Evolutionary conservation across 805 yeast genomes (phyloP), one percentile per base, ranked within the genome.

Genomic region (Cyberlindnera subsufficiens): DNA sequence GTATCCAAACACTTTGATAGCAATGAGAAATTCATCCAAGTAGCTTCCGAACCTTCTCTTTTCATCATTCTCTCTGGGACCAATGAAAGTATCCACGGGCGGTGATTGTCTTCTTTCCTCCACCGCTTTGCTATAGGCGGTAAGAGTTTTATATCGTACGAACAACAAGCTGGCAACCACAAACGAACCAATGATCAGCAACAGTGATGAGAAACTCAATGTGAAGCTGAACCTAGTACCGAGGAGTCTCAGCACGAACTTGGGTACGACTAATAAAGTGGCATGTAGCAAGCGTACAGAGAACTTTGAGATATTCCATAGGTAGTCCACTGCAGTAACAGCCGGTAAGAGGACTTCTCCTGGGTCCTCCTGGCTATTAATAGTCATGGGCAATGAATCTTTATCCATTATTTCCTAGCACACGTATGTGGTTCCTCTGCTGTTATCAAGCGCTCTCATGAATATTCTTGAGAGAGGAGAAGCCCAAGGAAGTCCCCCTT

Each of bases 1-100:
- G 61, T 91, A 91, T 2, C 98, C 98, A 67, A 91, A 93, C 6
- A 93, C 84, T 63, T 88, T 89, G 50, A 93, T 86, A 3, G 96
- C 98, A 39, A 86, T 77, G 37, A 91, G 65, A 54, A 91, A 91
- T 59, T 90, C 95, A 60, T 91, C 96, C 40, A 91, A 66, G 56
- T 88, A 90, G 37, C 86, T 81, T 6, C 74, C 67, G 7, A 74
- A 61, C 37, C 76, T 68, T 22, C 50, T 53, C 65, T 46, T 50
- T 17, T 80, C 74, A 47, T 71, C 49, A 29, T 34, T 32, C 22
- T 44, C 46, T 9, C 45, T 31, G 1, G 43, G 37, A 3, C 40
- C 48, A 5, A 50, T 33, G 38, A 49, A 46, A 3, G 45, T 35
- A 35, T 50, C 51, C 6, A 40, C 46, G 3, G 41, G 39, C 6